Evolutionary conservation across 2,329 filamentous ascomycete genomes (phyloP).

Genomic region (Penicillium sp.): DNA sequence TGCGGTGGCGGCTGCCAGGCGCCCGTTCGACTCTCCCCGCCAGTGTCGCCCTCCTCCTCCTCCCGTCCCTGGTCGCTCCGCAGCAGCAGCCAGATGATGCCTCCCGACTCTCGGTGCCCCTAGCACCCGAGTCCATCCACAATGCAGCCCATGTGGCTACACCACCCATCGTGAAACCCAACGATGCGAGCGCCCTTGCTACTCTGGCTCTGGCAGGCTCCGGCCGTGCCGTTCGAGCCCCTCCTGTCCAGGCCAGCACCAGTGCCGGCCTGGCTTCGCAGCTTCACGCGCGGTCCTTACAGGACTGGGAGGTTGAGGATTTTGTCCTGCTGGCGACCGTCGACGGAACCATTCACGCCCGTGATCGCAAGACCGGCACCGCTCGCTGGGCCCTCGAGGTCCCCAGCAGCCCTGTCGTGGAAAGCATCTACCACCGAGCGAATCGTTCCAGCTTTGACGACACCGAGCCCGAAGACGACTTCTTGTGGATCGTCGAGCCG

Average conservation of each 20-base stretch:
- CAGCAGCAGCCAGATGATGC: slow-evolving; percentile 57
- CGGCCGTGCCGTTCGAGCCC: slow-evolving; percentile 86
- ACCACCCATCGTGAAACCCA: slow-evolving; percentile 40
- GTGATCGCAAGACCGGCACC: slow-evolving; percentile 81
- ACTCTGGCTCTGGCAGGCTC: slow-evolving; percentile 89
- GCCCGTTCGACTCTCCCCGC: slow-evolving; percentile 56
- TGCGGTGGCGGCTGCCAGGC: slow-evolving; percentile 67
- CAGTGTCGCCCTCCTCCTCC: slow-evolving; percentile 59
- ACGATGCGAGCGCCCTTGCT: slow-evolving; percentile 91
- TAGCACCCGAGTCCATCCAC: slow-evolving; percentile 17
- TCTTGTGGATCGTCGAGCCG: slow-evolving; percentile 93
- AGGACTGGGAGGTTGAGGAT: slow-evolving; percentile 99
- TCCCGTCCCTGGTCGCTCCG: slow-evolving; percentile 65
- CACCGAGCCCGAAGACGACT: slow-evolving; percentile 70
- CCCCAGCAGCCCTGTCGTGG: slow-evolving; percentile 79
- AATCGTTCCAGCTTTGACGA: slow-evolving; percentile 65
- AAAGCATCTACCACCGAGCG: slow-evolving; percentile 77
- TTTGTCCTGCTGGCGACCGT: slow-evolving; percentile 99
- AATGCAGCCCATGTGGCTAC: slow-evolving; percentile 19
- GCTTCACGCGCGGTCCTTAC: slow-evolving; percentile 92
- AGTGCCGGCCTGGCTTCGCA: slow-evolving; percentile 72
- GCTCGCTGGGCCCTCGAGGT: slow-evolving; percentile 83
- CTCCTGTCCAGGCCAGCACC: slow-evolving; percentile 70
- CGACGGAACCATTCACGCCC: slow-evolving; percentile 92
- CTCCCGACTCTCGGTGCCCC: slow-evolving; percentile 30